A percentile compares a stretch with the other conserved stretches of the same genome.
Evolutionary conservation across 1,139 yeast genomes (phyloP).

Genomic region (Candida labiduridarum): DNA sequence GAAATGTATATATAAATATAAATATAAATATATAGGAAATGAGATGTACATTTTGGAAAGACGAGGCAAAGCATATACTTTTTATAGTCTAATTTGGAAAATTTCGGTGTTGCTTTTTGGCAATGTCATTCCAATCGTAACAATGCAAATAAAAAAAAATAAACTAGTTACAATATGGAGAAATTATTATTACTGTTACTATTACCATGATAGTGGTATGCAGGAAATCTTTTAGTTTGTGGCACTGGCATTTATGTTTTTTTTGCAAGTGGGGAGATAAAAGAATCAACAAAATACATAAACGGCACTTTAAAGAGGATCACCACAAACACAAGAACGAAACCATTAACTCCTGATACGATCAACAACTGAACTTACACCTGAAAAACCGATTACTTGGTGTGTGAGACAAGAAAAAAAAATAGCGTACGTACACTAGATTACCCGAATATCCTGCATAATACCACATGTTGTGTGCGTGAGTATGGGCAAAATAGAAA

Average conservation of each 20-base stretch:
- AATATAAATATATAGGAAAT: too few relatives aligned
- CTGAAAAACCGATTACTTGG: too few relatives aligned
- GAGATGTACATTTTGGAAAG: not conserved
- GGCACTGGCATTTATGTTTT: too few relatives aligned
- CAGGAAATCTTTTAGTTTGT: constrained; percentile 1
- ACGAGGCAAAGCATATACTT: not conserved
- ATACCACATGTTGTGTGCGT: too few relatives aligned
- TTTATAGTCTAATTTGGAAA: not conserved
- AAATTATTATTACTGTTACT: not conserved
- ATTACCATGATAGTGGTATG: not conserved
- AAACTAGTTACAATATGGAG: not conserved
- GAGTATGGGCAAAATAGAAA: too few relatives aligned
- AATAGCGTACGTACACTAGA: not conserved
- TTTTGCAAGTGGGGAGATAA: not conserved
- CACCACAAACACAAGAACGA: too few relatives aligned
- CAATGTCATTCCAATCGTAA: not conserved
- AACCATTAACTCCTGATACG: too few relatives aligned
- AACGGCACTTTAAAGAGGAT: too few relatives aligned
- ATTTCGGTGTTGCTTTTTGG: not conserved
- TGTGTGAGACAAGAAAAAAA: not conserved
- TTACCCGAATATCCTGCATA: not conserved
- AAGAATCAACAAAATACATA: too few relatives aligned
- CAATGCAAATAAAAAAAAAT: not conserved
- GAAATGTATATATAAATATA: not conserved
- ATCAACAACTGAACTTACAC: too few relatives aligned